Base-by-base conservation (phyloP, 2,329 filamentous ascomycete genomes). In the Venturiaceae sp. region DNA sequence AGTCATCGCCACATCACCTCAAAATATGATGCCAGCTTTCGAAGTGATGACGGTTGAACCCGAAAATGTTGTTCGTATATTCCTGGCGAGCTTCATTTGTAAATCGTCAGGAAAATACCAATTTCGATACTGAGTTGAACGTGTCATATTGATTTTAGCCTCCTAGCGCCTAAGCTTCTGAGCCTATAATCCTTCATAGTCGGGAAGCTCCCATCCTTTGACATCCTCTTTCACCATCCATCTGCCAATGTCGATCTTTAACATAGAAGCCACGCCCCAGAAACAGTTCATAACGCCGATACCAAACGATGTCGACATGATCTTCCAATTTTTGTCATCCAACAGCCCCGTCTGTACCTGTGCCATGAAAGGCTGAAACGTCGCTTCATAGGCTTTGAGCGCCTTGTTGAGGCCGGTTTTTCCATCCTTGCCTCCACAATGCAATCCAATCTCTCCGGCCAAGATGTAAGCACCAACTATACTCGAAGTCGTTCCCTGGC, bases 361-460 rank as follows among this genome's bases (percentile, higher is more conserved):
- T 7, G 64, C 53, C 14, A 69, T 52, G 3, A 63, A 62, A 30
- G 60, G 59, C 30, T 60, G 57, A 55, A 67, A 62, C n/a, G 39
- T 53, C 28, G 62, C 23, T 5, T 68, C 57, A 36, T 69, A 69
- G 6, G 59, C 56, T n/a, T 64, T 53, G 9, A 70, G 57, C 26
- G 67, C 67, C 0, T 55, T 58, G 1, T 56, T 58, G 0, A 69
- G 58, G 32, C 66, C 58, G 9, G 57, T 44, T 79, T 82, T 0
- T 81, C 81, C 69, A 78, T 75, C 0, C 81, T 82, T 0, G 75
- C 78, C 3, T 77, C 61, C 0, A 76, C 73, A 0, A 30, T 58
- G 34, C 41, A 36, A 53, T 19, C 13, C 39, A 14, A 60, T 53
- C 56, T 60, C 58, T 14, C 58, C 58, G 36, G 58, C 58, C 14